Base-by-base conservation (phyloP, 148 eudicot species). In the Vaccinium darrowii region DNA sequence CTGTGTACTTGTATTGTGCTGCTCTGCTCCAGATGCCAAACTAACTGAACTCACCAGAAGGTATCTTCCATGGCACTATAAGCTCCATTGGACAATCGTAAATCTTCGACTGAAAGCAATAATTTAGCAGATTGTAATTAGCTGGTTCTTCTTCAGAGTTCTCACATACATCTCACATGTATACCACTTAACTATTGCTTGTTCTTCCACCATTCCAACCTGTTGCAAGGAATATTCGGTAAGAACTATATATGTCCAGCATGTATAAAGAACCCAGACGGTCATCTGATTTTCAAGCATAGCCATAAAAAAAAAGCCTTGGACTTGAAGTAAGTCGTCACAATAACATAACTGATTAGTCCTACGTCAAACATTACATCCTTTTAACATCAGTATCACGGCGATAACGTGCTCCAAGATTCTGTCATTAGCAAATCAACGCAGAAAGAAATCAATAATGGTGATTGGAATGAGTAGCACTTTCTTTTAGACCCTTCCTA, bases 141-240 rank as follows among this genome's bases (percentile, higher is more conserved):
- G 71, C 83, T 69, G 78, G 65, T 14, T 65, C 30, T 73, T 47
- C 84, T 39, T 50, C 39, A 63, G 43, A 14, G n/a, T 11, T 80
- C 39, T 33, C 23, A 1, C 49, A 36, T 15, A 62, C 16, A 14
- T 63, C 23, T 69, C 76, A 72, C 11, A 80, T 39, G 47, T 25
- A 39, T 19, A 73, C 78, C 77, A 84, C 72, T 60, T 8, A 56
- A 81, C 83, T 53, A 15, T n/a, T 39, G 53, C 79, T 54, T 54
- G 71, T 73, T 80, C 82, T 53, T 53, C 16, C 80, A n/a, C 47
- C 50, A 81, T n/a, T 76, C 57, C 57, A 74, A n/a, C 84, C 87
- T 85, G 87, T 63, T 39, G 21, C 39, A 62, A 75, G 36, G 50
- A 36, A 73, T 56, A 39, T 52, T 15, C 43, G 8, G 54, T 43